These are phyloP conservation scores for Iris pallida DNA, from an alignment of 116 monocot species.

Conservation along the genomic window DNA sequence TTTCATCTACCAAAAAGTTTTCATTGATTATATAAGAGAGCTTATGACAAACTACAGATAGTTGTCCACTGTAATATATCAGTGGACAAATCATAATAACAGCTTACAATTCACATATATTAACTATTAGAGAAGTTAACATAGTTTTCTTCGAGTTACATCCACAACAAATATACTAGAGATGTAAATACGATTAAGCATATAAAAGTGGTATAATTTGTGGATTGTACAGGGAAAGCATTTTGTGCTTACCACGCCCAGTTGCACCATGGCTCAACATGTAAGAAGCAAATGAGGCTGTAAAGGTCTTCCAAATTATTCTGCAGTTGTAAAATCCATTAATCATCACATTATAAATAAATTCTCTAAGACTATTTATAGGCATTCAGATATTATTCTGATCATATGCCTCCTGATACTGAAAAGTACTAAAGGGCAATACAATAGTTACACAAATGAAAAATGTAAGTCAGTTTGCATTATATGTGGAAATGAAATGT, in stretches of 20 bases:
- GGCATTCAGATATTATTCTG: neutral
- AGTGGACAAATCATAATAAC: neutral
- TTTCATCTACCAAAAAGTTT: neutral
- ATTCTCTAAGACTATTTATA: neutral
- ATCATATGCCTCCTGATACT: neutral
- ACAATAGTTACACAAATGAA: neutral
- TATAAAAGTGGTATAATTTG: too few relatives aligned
- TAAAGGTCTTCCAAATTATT: slow-evolving; percentile 83
- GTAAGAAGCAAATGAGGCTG: slow-evolving; percentile 82
- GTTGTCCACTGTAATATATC: neutral
- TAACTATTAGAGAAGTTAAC: too few relatives aligned
- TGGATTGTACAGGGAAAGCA: too few relatives aligned
- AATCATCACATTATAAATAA: neutral
- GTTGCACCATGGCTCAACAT: slow-evolving; percentile 77
- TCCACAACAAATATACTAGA: too few relatives aligned
- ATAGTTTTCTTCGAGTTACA: too few relatives aligned
- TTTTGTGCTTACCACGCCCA: slow-evolving; percentile 49
- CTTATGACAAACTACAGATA: neutral
- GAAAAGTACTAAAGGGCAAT: neutral
- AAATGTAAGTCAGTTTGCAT: neutral
- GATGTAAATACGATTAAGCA: too few relatives aligned
- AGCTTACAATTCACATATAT: too few relatives aligned
- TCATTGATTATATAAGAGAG: neutral
- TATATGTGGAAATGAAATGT: neutral
- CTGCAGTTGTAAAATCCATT: slow-evolving; percentile 19